These are phyloP conservation scores for Zygnema circumcarinatum DNA, from an alignment of 139 green algal species.

Conservation along the genomic window DNA sequence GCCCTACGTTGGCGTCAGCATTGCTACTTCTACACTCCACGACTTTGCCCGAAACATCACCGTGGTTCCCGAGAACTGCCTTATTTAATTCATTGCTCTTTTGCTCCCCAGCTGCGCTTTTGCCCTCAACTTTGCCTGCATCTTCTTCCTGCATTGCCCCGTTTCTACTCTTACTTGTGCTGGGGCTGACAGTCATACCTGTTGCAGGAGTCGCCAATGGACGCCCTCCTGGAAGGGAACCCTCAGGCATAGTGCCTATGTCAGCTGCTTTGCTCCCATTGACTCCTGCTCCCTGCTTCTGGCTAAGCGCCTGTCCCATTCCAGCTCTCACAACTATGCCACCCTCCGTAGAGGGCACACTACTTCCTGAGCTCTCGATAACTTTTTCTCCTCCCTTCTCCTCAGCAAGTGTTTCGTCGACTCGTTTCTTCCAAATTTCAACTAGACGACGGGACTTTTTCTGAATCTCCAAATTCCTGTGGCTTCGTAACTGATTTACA, in stretches of 20 bases:
- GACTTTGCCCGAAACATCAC: neutral
- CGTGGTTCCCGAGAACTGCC: neutral
- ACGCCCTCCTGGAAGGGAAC: neutral
- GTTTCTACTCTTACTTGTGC: neutral
- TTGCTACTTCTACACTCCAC: neutral
- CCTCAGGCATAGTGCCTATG: neutral
- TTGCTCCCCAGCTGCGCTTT: neutral
- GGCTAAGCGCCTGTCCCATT: neutral
- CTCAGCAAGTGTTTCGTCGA: conserved; percentile 47
- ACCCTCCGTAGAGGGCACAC: neutral
- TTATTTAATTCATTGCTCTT: neutral
- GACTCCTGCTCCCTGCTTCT: neutral
- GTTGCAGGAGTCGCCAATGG: neutral
- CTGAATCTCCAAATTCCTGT: conserved; percentile 39
- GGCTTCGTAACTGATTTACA: conserved; percentile 32
- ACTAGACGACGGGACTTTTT: conserved; percentile 6
- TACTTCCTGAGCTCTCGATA: neutral
- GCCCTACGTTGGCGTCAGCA: too few species aligned
- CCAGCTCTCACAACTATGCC: neutral
- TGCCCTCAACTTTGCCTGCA: neutral
- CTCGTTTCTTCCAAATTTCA: conserved; percentile 42
- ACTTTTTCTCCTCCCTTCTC: neutral
- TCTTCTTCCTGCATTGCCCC: neutral
- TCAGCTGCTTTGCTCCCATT: neutral
- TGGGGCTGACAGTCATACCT: neutral